Evolutionary conservation across 2,329 filamentous ascomycete genomes (phyloP), one percentile per base, ranked within the genome.

Genomic region (Immersiporthe knoxdaviesiana): DNA sequence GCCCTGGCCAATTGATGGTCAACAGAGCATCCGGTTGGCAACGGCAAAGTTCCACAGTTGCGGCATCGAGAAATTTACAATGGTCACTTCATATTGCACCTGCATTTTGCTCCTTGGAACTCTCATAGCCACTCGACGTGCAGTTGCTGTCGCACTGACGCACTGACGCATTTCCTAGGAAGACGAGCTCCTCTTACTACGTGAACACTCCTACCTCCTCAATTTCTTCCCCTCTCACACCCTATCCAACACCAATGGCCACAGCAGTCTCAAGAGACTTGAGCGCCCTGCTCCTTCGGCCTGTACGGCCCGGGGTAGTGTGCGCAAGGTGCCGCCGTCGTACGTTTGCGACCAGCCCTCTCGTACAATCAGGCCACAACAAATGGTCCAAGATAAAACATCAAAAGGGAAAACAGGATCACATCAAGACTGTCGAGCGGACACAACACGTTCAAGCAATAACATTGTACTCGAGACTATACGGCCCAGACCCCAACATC

Each of bases 331-430:
- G 84, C 72, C 77, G 84, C 72, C 77, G 81, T 68, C 85, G 86
- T 66, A 75, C 78, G 47, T 84, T 91, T 70, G 78, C 78, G 67
- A 82, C 82, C 21, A 84, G 82, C 21, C 73, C 83, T 11, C 69
- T 75, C 10, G 76, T 80, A 18, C 80, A 81, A 71, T 90, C 91
- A 32, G 94, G 94, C 18, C 94, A 97, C 81, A 97, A 91, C 80
- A 92, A 94, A 78, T 99, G 96, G 96, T 94, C 93, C 69, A 97
- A 96, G 76, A 98, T 97, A 81, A 92, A 91, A 77, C 96, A 98
- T 79, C 93, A 96, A 79, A 99, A 99, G 80, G 94, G 91, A 65
- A 92, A 91, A 71, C 91, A 90, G 69, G 96, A 99, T 79, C 86
- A 86, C 70, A 90, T 90, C 74, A 97, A 94, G 80, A 93, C 89